These are phyloP conservation scores for Nicotiana sylvestris DNA, from an alignment of 257 asterid genomes.

Conservation along the genomic window DNA sequence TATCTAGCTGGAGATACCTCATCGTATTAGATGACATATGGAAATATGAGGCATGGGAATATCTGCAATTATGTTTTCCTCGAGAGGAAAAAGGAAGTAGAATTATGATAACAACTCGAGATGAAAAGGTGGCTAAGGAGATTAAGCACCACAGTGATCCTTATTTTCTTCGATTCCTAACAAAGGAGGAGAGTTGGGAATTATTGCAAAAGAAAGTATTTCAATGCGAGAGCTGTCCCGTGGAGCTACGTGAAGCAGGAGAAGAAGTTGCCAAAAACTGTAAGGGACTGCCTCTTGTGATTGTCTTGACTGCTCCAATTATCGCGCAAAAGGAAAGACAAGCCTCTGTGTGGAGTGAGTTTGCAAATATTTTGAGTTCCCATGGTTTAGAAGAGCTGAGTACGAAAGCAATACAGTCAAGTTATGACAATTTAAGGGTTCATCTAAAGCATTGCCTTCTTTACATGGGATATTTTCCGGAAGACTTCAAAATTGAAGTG, in stretches of 20 bases:
- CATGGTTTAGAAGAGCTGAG: neutral
- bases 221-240: neutral
- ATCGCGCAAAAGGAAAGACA: neutral
- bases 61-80: neutral
- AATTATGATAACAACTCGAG: neutral
- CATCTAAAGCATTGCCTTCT: constrained; percentile 1
- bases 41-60: neutral
- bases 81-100: neutral
- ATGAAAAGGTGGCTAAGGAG: neutral
- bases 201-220: constrained; percentile 3
- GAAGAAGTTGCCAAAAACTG: neutral
- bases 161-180: neutral
- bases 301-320: constrained; percentile 2
- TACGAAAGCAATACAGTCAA: neutral
- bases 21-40: constrained; percentile 5
- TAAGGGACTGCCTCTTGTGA: constrained; percentile 6
- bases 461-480: neutral
- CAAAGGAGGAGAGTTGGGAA: neutral
- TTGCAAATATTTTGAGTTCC: neutral
- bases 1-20: neutral
- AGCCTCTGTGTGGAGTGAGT: neutral
- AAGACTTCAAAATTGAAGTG: neutral
- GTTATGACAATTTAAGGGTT: neutral
- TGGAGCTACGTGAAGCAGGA: neutral
- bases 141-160: neutral